Percentiles rank a stretch among this genome's conserved stretches.
Evolutionary conservation across 2,329 filamentous ascomycete species (phyloP).

Genomic region (Fusarium sp.): DNA sequence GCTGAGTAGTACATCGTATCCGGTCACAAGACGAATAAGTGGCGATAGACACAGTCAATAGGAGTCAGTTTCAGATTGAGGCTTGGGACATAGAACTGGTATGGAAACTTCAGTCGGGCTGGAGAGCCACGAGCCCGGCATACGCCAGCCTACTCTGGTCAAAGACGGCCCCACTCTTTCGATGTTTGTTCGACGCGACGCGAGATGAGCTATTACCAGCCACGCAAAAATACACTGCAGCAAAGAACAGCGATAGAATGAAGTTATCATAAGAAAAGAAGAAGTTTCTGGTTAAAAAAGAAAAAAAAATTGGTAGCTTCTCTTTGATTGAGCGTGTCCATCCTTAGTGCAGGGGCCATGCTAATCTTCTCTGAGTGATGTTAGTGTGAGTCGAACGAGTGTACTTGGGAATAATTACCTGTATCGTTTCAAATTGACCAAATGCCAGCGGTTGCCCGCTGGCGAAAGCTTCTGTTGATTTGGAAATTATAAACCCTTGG

Average conservation of each 20-base stretch:
- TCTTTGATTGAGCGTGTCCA: slow-evolving; percentile 47
- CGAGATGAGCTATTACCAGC: not conserved
- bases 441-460: too few species aligned
- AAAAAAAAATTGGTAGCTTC: slow-evolving; percentile 24
- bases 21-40: too few species aligned
- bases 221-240: not conserved
- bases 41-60: too few species aligned
- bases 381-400: not conserved
- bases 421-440: not conserved
- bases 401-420: not conserved
- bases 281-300: too few species aligned
- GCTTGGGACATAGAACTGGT: not conserved
- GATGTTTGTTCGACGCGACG: not conserved
- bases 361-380: slow-evolving; percentile 52
- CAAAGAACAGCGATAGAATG: not conserved
- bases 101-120: not conserved
- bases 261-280: not conserved
- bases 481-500: not conserved
- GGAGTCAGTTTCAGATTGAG: not conserved
- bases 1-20: not conserved
- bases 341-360: slow-evolving; percentile 92
- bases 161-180: not conserved
- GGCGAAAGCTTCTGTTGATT: too few species aligned
- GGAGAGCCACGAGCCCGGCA: too few species aligned
- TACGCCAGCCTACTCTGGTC: not conserved